Evolutionary conservation across 1,284 basidiomycete genomes (phyloP), one percentile per base, ranked within the genome.

Genomic region (Chalciporus piperatoides): DNA sequence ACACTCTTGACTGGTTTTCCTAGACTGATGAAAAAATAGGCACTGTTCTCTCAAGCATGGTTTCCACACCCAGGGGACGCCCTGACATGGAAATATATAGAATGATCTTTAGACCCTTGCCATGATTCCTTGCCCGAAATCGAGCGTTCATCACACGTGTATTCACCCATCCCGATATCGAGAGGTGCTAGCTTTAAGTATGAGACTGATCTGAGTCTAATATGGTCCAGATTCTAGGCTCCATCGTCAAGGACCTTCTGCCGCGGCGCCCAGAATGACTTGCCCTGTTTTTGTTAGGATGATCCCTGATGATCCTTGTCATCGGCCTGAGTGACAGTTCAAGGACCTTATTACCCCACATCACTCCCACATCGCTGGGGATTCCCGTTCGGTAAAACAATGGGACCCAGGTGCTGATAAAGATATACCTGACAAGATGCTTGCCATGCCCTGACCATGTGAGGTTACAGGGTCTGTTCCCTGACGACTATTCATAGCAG

Each of bases 401-500:
- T 33, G 8, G 30, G 30, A 14, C 27, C 5, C 27, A 28, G 27
- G 27, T 11, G 25, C 25, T 7, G 2, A 25, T 25, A 8, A 25
- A 25, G 3, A 25, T 25, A 25, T 6, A 25, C 24, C 24, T 25
- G 24, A 25, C 8, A 25, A 25, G 24, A 2, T 25, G 19, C 24
- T 1, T 25, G 12, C 28, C 11, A 10, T 12, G 28, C 35, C 17
- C 17, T 36, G 35, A 19, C n/a, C 8, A 2, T 17, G 35, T 36
- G 2, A 8, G 15, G 35, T 36, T 19, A 36, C 8, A 36, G 6
- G 7, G 15, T 36, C 28, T 23, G 11, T 30, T 30, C 5, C 28
- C 10, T 33, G 9, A 15, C 32, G n/a, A 14, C 9, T 14, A 51
- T 49, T 33, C 50, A 40, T 57, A 11, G 25, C 54, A 25, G 25